A percentile compares a stretch with the other conserved stretches of the same genome.
These are phyloP conservation scores for Tuber magnatum DNA, from an alignment of 495 filamentous ascomycete genomes.

Conservation along the genomic window DNA sequence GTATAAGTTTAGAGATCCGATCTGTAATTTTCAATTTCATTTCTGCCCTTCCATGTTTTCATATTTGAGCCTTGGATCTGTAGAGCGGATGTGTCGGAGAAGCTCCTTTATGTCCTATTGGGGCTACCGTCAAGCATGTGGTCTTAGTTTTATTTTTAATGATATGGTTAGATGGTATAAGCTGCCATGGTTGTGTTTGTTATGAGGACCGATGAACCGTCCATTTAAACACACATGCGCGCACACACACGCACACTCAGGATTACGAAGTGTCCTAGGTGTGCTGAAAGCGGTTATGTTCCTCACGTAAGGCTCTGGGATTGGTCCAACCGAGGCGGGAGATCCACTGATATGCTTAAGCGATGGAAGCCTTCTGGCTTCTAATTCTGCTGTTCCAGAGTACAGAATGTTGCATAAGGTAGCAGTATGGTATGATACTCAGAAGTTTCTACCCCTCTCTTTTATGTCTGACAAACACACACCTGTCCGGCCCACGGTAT, in stretches of 20 bases:
- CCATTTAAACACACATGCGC: too few relatives aligned
- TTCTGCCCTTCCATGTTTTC: neutral
- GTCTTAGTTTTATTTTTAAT: neutral
- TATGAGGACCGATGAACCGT: neutral
- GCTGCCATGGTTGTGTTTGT: neutral
- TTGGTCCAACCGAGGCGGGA: constrained; percentile 2
- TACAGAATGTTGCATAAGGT: neutral
- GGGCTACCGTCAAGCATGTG: neutral
- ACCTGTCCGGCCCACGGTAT: neutral
- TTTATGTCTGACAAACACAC: neutral
- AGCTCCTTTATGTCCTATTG: neutral
- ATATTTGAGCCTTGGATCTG: neutral
- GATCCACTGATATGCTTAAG: constrained; percentile 2
- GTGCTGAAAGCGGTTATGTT: neutral
- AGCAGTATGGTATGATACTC: neutral
- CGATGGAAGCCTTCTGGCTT: neutral
- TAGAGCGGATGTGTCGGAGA: neutral
- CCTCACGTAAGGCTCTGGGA: neutral
- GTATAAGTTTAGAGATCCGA: constrained; percentile 1
- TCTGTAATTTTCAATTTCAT: neutral
- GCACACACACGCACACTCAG: neutral
- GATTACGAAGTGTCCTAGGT: neutral
- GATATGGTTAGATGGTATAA: neutral
- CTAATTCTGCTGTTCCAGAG: neutral
- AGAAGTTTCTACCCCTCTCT: neutral